These are phyloP conservation scores for Diaporthe sp. DNA, from an alignment of 2,329 filamentous ascomycete species.

Conservation along the genomic window DNA sequence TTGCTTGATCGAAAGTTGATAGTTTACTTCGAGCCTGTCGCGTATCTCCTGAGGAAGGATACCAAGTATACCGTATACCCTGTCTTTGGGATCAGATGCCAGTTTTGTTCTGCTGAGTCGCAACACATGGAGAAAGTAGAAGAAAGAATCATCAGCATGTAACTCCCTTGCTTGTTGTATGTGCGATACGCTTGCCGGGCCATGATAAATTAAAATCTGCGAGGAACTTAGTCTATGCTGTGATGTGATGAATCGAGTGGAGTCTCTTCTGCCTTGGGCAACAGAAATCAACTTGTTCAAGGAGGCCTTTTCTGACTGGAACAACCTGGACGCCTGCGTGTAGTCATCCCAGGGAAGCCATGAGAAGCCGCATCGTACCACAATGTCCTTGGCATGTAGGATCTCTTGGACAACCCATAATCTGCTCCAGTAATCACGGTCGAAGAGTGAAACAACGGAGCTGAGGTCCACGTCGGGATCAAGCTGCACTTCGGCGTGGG, in stretches of 20 bases:
- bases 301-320: not conserved
- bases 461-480: not conserved
- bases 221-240: not conserved
- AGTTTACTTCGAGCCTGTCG: not conserved
- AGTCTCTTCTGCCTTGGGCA: no score
- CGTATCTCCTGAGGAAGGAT: not conserved
- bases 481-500: not conserved
- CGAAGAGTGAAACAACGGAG: conserved; percentile 14
- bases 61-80: conserved; percentile 1
- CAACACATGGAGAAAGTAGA: not conserved
- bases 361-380: not conserved
- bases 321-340: not conserved
- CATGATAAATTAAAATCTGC: conserved; percentile 11
- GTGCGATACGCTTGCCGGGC: not conserved
- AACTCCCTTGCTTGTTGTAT: not conserved
- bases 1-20: not conserved
- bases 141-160: not conserved
- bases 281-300: not conserved
- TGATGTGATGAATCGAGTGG: not conserved
- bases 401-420: conserved; percentile 32
- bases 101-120: conserved; percentile 10
- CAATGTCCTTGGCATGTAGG: not conserved
- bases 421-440: conserved; percentile 23
- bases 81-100: not conserved
- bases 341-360: not conserved